A percentile compares a stretch with the other conserved stretches of the same genome.
These are phyloP conservation scores for Trametes versicolor DNA, from an alignment of 1,284 basidiomycete species.

Conservation along the genomic window DNA sequence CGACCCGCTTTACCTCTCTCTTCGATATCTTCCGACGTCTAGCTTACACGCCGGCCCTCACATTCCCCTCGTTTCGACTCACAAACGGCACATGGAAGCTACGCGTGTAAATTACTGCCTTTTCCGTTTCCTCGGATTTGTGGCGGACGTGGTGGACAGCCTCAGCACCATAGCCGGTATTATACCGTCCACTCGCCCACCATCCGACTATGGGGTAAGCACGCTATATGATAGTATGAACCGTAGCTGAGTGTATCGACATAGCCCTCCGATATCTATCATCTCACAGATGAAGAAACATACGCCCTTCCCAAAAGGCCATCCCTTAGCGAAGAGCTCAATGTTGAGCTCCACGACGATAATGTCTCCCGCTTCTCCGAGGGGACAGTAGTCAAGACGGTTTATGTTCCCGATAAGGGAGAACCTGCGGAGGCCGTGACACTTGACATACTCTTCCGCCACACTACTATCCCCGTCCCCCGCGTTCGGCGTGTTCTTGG, in stretches of 20 bases:
- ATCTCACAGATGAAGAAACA: not conserved
- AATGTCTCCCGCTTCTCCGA: not conserved
- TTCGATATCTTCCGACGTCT: too few species aligned
- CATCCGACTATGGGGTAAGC: not conserved
- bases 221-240: not conserved
- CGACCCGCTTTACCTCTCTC: too few species aligned
- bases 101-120: too few species aligned
- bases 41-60: too few species aligned
- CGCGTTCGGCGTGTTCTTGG: conserved; percentile 30
- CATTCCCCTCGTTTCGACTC: too few species aligned
- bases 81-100: too few species aligned
- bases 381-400: not conserved
- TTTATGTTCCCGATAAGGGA: not conserved
- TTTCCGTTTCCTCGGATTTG: not conserved
- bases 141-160: not conserved
- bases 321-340: not conserved
- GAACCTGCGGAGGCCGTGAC: not conserved
- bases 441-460: not conserved
- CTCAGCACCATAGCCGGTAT: not conserved
- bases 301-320: not conserved
- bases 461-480: conserved; percentile 38
- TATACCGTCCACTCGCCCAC: not conserved
- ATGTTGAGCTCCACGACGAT: not conserved
- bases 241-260: not conserved
- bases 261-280: not conserved